Evolutionary conservation across 2,329 filamentous ascomycete species (phyloP).

Genomic region (Arthrobotrys conoides): DNA sequence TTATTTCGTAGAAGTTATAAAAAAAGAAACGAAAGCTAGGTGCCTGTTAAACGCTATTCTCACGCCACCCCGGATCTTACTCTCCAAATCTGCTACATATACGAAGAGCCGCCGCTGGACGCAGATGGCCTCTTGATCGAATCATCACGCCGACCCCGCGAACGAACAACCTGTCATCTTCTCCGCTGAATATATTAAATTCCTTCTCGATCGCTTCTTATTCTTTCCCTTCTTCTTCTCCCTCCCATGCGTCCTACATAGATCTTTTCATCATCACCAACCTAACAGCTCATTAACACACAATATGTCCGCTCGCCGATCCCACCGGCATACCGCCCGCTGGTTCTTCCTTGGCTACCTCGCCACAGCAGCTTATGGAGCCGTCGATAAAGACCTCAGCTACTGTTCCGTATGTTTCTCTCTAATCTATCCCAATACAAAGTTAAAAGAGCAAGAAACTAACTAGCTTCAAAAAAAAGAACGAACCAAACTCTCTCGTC

Average conservation of each 20-base stretch:
- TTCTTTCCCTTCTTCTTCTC: too few relatives aligned
- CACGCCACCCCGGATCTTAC: conserved; percentile 30
- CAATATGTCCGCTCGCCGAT: conserved; percentile 1
- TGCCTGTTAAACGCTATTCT: conserved; percentile 44
- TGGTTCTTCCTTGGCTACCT: conserved; percentile 55
- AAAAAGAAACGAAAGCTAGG: neutral
- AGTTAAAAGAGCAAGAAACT: too few relatives aligned
- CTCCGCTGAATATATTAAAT: conserved; percentile 1
- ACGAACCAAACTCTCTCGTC: conserved; percentile 81
- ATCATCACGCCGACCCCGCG: conserved; percentile 20
- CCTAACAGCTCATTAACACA: neutral
- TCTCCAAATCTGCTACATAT: neutral
- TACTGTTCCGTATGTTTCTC: conserved; percentile 47
- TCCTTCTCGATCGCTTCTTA: neutral
- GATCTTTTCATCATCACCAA: too few relatives aligned
- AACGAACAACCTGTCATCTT: conserved; percentile 41
- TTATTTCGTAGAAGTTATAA: neutral
- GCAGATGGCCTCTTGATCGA: conserved; percentile 37
- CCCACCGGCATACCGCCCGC: conserved; percentile 31
- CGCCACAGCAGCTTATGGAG: conserved; percentile 40
- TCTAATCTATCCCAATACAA: neutral
- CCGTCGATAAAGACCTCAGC: conserved; percentile 57
- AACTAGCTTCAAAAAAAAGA: conserved; percentile 41
- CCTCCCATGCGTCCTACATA: neutral
- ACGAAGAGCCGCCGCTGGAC: conserved; percentile 6